phyloP scores from a whole-genome alignment of 2,329 filamentous ascomycete genomes.

The Claviceps africana region DNA sequence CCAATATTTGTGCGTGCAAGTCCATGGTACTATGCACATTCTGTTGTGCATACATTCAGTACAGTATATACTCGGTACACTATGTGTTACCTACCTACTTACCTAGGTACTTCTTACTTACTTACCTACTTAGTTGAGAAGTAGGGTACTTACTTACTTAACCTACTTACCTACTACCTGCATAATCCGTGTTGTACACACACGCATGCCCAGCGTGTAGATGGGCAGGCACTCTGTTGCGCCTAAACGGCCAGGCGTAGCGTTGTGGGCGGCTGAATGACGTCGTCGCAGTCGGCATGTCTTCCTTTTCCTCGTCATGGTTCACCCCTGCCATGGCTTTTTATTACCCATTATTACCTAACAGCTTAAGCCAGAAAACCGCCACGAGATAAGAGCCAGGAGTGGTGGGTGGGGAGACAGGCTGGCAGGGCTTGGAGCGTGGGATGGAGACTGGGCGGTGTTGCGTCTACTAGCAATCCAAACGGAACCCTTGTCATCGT shows the following conservation, averaged over 20 bases:
- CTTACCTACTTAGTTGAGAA: too few relatives aligned
- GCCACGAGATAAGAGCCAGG: background rate
- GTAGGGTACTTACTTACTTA: too few relatives aligned
- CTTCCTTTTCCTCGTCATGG: background rate
- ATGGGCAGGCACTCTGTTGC: too few relatives aligned
- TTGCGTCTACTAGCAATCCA: slow-evolving; percentile 4
- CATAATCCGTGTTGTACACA: too few relatives aligned
- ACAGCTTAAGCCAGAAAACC: background rate
- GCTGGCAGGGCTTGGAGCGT: background rate
- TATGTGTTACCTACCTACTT: background rate
- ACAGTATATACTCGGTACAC: too few relatives aligned
- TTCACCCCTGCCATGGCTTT: background rate
- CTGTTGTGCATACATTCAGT: too few relatives aligned
- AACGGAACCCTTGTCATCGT: slow-evolving; percentile 18
- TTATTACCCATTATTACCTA: background rate
- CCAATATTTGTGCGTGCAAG: background rate
- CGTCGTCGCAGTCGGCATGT: background rate
- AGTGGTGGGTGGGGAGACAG: background rate
- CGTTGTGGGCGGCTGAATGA: background rate
- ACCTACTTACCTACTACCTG: too few relatives aligned
- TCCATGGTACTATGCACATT: background rate
- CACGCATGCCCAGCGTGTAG: too few relatives aligned
- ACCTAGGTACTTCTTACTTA: too few relatives aligned
- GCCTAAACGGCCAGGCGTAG: too few relatives aligned
- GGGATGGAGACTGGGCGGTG: background rate